These are phyloP conservation scores for Colletotrichum sp. DNA, from an alignment of 2,329 filamentous ascomycete genomes.

Conservation along the genomic window DNA sequence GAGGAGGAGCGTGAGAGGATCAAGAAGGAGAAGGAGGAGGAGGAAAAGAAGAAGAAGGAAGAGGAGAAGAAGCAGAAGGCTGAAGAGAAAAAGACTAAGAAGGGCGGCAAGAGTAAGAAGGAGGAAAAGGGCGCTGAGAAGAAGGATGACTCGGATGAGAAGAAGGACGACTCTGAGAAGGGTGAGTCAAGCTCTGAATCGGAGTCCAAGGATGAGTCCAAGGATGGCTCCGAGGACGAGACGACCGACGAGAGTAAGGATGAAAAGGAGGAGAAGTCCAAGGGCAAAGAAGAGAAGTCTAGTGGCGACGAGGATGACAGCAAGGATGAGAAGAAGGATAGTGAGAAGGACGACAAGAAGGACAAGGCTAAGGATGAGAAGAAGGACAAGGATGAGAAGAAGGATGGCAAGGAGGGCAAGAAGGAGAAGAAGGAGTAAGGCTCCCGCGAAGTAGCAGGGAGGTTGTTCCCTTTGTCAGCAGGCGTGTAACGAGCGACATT, in stretches of 20 bases:
- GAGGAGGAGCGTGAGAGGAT: conserved; percentile 41
- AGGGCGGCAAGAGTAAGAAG: conserved; percentile 24
- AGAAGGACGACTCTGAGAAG: background rate
- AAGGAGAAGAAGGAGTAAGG: conserved; percentile 14
- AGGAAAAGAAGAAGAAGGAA: conserved; percentile 39
- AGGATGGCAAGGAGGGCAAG: conserved; percentile 3
- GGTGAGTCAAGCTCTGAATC: background rate
- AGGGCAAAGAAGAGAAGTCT: conserved; percentile 23
- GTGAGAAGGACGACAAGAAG: background rate
- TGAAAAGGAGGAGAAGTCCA: conserved; percentile 22
- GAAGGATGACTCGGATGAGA: background rate
- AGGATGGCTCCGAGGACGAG: conserved; percentile 29
- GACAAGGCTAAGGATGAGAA: background rate
- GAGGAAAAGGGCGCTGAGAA: conserved; percentile 23
- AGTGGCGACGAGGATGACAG: background rate
- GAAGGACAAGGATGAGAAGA: conserved; percentile 19
- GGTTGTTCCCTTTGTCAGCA: background rate
- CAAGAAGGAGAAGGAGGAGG: conserved; percentile 42
- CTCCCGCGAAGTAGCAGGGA: background rate
- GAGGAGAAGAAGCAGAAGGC: conserved; percentile 35
- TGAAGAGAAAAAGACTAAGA: conserved; percentile 25
- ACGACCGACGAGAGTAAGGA: conserved; percentile 23
- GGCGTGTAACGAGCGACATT: background rate
- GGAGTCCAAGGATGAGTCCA: conserved; percentile 16
- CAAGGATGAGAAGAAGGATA: background rate